Base-by-base conservation (phyloP, 768 basidiomycete genomes). In the Hirschioporus abietinus region DNA sequence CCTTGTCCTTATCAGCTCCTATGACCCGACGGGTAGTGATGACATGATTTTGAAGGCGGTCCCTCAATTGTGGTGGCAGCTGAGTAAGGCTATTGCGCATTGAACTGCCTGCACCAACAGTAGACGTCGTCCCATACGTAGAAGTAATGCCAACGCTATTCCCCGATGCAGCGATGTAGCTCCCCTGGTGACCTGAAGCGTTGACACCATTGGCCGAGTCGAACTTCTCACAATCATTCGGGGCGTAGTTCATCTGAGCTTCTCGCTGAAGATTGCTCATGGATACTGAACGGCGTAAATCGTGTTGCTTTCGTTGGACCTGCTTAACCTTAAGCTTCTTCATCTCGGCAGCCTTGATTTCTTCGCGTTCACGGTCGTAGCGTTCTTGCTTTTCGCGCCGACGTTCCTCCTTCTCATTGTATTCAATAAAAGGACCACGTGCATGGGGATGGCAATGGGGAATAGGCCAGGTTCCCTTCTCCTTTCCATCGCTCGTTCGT, bases 81-180 rank as follows among this genome's bases (percentile, higher is more conserved):
- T 85, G 81, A n/a, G 57, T 27, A 58, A 82, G 69, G 57, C 78
- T 81, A 80, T 35, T 81, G 76, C 3, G 80, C 71, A 30, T 78
- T 23, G 61, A 61, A 34, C 72, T 70, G 1, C 86, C 84, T 12
- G 84, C 78, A 20, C 42, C 42, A 20, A 52, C 42, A 12, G 83
- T 86, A 7, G 92, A 92, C 1, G 92, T 92, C 5, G 95, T 96
- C 0, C 92, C 94, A 52, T 92, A 90, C 25, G 90, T 91, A 1
- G 95, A 97, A 1, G 96, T 95, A 72, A 99, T 88, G 52, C 86
- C 84, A 60, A 98, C 95, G 69, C 92, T 95, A 78, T 99, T 99
- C 7, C 96, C 96, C 8, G 96, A 98, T 1, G 96, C 96, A 42
- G 95, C 94, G 66, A 92, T 83, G 74, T 95, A 94, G 7, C 90